These are phyloP conservation scores for Suillus placidus DNA, from an alignment of 768 basidiomycete species.

Conservation along the genomic window DNA sequence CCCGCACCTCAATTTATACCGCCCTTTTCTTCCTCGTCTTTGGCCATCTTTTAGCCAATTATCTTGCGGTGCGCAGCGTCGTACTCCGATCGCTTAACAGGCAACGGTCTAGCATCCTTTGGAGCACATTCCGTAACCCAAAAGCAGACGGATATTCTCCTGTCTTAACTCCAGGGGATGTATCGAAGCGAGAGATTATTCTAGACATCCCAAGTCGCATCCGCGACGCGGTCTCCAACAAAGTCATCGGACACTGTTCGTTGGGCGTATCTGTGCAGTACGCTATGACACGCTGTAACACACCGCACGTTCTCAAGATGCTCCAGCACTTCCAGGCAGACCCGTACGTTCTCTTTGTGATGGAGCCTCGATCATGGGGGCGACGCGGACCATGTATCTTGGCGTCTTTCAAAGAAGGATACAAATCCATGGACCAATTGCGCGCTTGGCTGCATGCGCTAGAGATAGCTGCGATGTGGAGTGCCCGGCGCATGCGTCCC, in stretches of 20 bases:
- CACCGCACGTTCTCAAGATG: constrained; percentile 27
- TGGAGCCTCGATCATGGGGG: constrained; percentile 4
- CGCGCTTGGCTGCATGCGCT: constrained; percentile 51
- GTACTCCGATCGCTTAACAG: constrained; percentile 60
- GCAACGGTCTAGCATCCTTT: constrained; percentile 57
- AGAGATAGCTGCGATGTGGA: constrained; percentile 20
- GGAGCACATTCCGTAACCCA: constrained; percentile 35
- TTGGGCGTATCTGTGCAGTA: constrained; percentile 51
- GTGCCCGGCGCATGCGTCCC: neutral
- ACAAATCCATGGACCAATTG: constrained; percentile 50
- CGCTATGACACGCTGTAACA: constrained; percentile 10
- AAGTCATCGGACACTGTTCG: constrained; percentile 46
- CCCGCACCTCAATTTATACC: constrained; percentile 49
- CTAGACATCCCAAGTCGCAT: constrained; percentile 44
- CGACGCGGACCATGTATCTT: constrained; percentile 28
- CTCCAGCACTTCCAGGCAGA: constrained; percentile 47
- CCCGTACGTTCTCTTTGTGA: constrained; percentile 57
- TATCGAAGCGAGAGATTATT: constrained; percentile 48
- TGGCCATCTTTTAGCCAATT: constrained; percentile 61
- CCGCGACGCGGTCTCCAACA: constrained; percentile 38
- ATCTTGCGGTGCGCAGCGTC: constrained; percentile 59
- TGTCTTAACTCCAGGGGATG: constrained; percentile 37
- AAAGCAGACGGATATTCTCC: constrained; percentile 15
- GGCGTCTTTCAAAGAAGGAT: constrained; percentile 55
- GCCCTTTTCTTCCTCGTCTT: constrained; percentile 53